phyloP scores from a whole-genome alignment of 345 rosid genomes.

The Gossypium mustelinum region DNA sequence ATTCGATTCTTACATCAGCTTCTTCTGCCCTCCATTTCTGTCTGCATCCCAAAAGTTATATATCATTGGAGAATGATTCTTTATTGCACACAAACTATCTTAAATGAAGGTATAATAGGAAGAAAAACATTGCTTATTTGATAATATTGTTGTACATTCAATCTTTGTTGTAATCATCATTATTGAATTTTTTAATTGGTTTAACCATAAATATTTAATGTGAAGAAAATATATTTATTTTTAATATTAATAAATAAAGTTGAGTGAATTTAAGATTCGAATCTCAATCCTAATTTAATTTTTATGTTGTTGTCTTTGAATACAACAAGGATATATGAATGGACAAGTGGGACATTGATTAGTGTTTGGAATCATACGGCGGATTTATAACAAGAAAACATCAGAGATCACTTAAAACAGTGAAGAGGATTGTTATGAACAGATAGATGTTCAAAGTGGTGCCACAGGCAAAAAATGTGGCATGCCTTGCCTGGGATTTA shows the following conservation, averaged over 20 bases:
- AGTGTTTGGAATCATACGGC: conserved; percentile 5
- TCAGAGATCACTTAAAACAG: conserved; percentile 7
- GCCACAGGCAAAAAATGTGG: neutral
- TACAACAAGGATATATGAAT: neutral
- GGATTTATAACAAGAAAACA: neutral
- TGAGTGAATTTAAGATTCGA: too few relatives aligned
- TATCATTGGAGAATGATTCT: neutral
- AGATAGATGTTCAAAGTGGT: neutral
- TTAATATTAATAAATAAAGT: too few relatives aligned
- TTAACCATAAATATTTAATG: too few relatives aligned
- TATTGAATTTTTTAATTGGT: too few relatives aligned
- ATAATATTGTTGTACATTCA: neutral
- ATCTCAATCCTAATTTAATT: too few relatives aligned
- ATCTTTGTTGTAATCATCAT: neutral
- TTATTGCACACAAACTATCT: neutral
- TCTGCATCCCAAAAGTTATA: neutral
- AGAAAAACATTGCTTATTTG: neutral
- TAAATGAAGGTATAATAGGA: neutral
- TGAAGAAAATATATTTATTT: too few relatives aligned
- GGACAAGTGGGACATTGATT: neutral
- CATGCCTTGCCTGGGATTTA: neutral
- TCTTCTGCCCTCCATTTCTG: conserved; percentile 1
- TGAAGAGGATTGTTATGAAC: neutral
- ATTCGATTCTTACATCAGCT: neutral
- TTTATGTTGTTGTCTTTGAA: too few relatives aligned